Conservation (phyloP, 768 basidiomycete species). For the Tylopilus sp. region DNA sequence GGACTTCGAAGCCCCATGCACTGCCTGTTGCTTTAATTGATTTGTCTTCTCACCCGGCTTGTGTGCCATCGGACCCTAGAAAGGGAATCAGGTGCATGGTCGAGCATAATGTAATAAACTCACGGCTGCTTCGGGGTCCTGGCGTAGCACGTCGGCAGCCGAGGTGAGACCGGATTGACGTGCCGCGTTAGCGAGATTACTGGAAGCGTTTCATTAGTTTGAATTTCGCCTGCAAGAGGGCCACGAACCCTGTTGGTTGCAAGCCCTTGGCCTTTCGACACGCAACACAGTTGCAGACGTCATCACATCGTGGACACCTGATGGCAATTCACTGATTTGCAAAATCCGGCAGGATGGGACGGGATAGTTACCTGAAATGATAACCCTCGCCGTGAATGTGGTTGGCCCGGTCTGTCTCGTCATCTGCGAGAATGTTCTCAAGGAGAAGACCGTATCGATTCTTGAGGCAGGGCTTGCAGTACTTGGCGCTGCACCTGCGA, state of each 20-base stretch:
- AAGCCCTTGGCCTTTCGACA: conserved; percentile 67
- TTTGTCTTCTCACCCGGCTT: conserved; percentile 19
- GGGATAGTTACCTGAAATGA: conserved; percentile 48
- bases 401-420: conserved; percentile 22
- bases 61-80: conserved; percentile 28
- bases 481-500: conserved; percentile 53
- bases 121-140: conserved; percentile 33
- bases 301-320: conserved; percentile 70
- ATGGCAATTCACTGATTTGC: conserved; percentile 12
- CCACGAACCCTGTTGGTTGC: conserved; percentile 53
- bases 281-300: conserved; percentile 60
- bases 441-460: conserved; percentile 53
- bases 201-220: conserved; percentile 18
- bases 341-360: conserved; percentile 2
- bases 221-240: neutral
- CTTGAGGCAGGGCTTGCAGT: conserved; percentile 63
- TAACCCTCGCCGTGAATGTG: conserved; percentile 36
- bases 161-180: conserved; percentile 38
- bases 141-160: conserved; percentile 35
- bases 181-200: conserved; percentile 37
- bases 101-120: conserved; percentile 5
- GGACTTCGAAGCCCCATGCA: conserved; percentile 3
- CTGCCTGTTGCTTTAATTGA: conserved; percentile 5
- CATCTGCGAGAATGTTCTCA: conserved; percentile 42
- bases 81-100: conserved; percentile 8